Conservation (phyloP, 2,329 filamentous ascomycete species). For the Teratosphaeriaceae sp. region DNA sequence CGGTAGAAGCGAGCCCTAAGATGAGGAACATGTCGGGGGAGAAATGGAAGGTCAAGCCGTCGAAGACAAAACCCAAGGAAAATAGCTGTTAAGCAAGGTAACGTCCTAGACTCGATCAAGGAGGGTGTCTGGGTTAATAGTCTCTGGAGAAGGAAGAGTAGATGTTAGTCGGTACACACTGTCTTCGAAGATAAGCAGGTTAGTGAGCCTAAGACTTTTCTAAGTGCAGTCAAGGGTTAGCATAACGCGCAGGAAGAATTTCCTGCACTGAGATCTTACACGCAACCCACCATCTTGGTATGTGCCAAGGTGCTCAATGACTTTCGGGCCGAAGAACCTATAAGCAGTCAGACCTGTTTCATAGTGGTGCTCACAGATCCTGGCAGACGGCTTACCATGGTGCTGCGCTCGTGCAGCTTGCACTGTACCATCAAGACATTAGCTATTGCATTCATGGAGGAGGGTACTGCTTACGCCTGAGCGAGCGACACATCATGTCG, state of each 20-base stretch:
- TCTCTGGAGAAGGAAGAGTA: too few relatives aligned
- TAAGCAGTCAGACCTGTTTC: neutral
- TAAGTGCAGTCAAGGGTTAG: too few relatives aligned
- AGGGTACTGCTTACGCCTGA: slow-evolving; percentile 18
- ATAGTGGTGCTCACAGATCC: neutral
- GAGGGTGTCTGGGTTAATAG: too few relatives aligned
- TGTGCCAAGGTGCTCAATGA: slow-evolving; percentile 19
- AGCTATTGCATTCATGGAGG: neutral
- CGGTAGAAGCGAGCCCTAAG: slow-evolving; percentile 1
- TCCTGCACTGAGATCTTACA: too few relatives aligned
- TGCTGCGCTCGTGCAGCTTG: slow-evolving; percentile 23
- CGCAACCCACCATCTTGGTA: too few relatives aligned
- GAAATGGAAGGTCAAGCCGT: slow-evolving; percentile 2
- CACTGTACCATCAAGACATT: slow-evolving; percentile 11
- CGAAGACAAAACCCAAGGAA: slow-evolving; percentile 2
- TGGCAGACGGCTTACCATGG: slow-evolving; percentile 15
- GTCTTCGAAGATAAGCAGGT: too few relatives aligned
- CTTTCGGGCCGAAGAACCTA: slow-evolving; percentile 21
- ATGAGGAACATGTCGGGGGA: neutral
- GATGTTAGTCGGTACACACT: too few relatives aligned
- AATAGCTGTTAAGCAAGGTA: neutral
- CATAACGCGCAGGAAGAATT: too few relatives aligned
- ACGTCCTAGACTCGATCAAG: too few relatives aligned
- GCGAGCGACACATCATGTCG: slow-evolving; percentile 17
- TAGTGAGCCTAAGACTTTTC: too few relatives aligned